Base-by-base conservation (phyloP, 495 filamentous ascomycete genomes). In the Penicillium argentinense region DNA sequence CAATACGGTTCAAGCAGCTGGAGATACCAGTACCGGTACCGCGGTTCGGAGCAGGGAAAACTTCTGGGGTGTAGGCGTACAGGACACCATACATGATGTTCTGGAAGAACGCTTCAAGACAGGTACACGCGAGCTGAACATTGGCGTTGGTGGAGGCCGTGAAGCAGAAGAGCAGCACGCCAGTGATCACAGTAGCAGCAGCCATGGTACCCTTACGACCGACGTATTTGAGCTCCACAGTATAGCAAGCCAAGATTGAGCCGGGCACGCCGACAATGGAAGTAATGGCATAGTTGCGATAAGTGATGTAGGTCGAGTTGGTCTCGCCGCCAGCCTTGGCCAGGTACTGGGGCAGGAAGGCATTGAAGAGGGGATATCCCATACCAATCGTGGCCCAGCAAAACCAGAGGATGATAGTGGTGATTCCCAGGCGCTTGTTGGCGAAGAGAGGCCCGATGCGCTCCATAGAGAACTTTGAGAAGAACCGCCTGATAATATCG, bases 11-110 rank as follows among this genome's bases (percentile, higher is more conserved):
- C 44, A 84, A 53, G 45, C 74, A 76, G 46, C 74, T 77, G 9
- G 72, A 71, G 21, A 83, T 79, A 23, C 81, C 81, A 4, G 76
- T 79, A 3, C 75, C 81, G 1, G 78, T 81, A 11, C 81, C 81
- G 21, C 81, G 71, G 56, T 75, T 74, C 0, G 77, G 76, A 11
- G 77, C 77, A 1, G 81, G 78, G 64, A 83, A 81, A 11, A 82
- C 77, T 49, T 83, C 81, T 1, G 81, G 81, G 0, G 81, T 83
- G 56, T 80, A 80, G 27, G 76, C 76, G 55, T 81, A 83, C 6
- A 84, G 63, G 3, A 82, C 79, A 16, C 79, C 79, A 50, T 82
- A 83, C 79, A 81, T 81, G 60, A 81, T 77, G 54, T 82, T 82
- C 62, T 82, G 78, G 72, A 80, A 81, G 61, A 83, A 78, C 22